These are phyloP conservation scores for Murraya koenigii DNA, from an alignment of 345 rosid genomes.

Conservation along the genomic window DNA sequence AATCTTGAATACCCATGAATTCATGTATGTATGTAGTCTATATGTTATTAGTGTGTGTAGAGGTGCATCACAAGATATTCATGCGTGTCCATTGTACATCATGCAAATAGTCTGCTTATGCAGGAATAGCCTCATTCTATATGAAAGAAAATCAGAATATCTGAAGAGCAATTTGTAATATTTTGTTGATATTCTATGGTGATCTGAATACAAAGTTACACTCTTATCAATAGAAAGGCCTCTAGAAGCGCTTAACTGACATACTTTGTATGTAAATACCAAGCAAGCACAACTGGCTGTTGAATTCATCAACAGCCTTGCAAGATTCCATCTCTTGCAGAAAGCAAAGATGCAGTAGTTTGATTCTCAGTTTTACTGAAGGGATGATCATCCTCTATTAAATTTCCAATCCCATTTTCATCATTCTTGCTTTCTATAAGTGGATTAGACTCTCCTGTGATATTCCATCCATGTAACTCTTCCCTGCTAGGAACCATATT, in stretches of 20 bases:
- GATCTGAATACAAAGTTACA: background rate
- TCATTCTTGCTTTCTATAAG: slow-evolving; percentile 32
- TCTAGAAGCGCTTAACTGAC: background rate
- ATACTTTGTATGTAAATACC: background rate
- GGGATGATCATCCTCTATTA: slow-evolving; percentile 46
- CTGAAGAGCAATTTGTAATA: background rate
- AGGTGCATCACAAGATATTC: background rate
- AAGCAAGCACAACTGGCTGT: background rate
- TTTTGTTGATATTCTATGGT: background rate
- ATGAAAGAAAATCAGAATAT: too few relatives aligned
- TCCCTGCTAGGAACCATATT: slow-evolving; percentile 37
- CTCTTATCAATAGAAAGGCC: background rate
- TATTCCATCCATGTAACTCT: slow-evolving; percentile 31
- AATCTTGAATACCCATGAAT: slow-evolving; percentile 25
- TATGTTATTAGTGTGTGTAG: background rate
- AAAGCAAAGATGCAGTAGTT: slow-evolving; percentile 33
- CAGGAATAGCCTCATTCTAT: too few relatives aligned
- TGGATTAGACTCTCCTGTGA: slow-evolving; percentile 33
- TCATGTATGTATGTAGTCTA: background rate
- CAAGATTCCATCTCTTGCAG: slow-evolving; percentile 29
- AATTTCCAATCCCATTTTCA: slow-evolving; percentile 1
- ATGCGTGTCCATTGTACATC: slow-evolving; percentile 6
- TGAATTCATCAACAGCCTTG: slow-evolving; percentile 29
- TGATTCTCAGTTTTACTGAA: slow-evolving; percentile 32
- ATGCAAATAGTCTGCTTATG: background rate